These are phyloP conservation scores for Vaccinium corymbosum DNA, from an alignment of 148 eudicot genomes.

Conservation along the genomic window DNA sequence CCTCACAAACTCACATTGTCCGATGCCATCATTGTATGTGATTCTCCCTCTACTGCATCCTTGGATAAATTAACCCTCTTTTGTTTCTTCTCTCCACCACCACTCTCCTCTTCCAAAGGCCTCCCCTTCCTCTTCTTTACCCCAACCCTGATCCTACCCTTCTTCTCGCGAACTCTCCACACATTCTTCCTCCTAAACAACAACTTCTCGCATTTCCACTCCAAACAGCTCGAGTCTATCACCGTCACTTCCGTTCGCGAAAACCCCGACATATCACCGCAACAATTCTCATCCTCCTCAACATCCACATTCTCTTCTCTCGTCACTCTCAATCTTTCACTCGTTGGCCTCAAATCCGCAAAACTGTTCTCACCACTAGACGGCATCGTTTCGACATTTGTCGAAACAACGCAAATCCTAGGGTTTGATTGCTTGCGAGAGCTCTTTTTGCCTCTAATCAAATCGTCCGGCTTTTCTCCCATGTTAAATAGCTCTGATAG, in stretches of 20 bases:
- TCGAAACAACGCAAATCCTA: constrained; percentile 32
- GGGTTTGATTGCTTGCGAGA: constrained; percentile 71
- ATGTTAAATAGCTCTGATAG: constrained; percentile 59
- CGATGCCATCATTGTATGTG: not conserved
- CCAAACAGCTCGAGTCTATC: constrained; percentile 63
- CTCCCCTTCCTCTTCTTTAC: constrained; percentile 48
- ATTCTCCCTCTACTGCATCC: constrained; percentile 17
- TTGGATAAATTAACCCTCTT: constrained; percentile 22
- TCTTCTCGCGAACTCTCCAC: constrained; percentile 80
- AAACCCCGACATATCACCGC: constrained; percentile 44
- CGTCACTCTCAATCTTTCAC: constrained; percentile 18
- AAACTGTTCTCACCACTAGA: constrained; percentile 39
- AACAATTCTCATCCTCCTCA: constrained; percentile 32
- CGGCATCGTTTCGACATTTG: constrained; percentile 13
- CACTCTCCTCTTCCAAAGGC: constrained; percentile 16
- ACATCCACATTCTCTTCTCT: constrained; percentile 17
- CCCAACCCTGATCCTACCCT: constrained; percentile 26
- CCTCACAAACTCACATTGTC: constrained; percentile 24
- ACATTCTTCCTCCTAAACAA: constrained; percentile 73
- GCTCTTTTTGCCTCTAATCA: constrained; percentile 36
- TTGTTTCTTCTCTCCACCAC: constrained; percentile 23
- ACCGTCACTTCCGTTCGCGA: constrained; percentile 73
- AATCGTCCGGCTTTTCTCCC: constrained; percentile 36
- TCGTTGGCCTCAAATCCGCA: constrained; percentile 13
- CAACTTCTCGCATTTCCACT: constrained; percentile 68